These are phyloP conservation scores for Diaporthe sp. DNA, from an alignment of 2,329 filamentous ascomycete species.

Conservation along the genomic window DNA sequence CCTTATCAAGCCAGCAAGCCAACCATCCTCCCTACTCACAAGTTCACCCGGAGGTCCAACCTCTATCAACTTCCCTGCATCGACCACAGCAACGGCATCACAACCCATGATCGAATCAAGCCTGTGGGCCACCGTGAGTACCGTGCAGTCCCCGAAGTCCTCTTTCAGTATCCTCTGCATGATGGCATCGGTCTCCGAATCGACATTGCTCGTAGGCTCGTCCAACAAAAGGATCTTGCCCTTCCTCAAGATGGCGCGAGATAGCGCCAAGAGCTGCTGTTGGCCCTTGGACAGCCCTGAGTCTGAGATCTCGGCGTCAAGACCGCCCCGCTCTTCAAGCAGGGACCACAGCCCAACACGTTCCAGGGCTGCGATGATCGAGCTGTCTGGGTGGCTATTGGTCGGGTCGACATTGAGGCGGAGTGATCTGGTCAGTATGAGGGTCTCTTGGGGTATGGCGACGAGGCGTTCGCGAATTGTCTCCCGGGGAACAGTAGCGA, in stretches of 20 bases:
- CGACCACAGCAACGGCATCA: not conserved
- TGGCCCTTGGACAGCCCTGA: not conserved
- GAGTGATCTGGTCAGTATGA: not conserved
- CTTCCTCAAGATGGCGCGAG: not conserved
- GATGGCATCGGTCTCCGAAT: not conserved
- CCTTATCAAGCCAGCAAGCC: not conserved
- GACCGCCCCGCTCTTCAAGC: not conserved
- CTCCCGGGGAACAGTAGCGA: slow-evolving; percentile 57
- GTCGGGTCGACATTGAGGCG: not conserved
- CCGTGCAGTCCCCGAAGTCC: not conserved
- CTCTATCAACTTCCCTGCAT: not conserved
- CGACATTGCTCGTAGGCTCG: not conserved
- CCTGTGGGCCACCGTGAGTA: not conserved
- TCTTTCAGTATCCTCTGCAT: not conserved
- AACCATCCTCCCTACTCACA: not conserved
- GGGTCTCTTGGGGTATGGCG: slow-evolving; percentile 59
- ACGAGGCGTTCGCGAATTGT: slow-evolving; percentile 56
- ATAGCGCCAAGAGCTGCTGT: not conserved
- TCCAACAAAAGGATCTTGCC: not conserved
- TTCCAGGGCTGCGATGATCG: not conserved
- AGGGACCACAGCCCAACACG: not conserved
- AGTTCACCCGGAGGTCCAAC: not conserved
- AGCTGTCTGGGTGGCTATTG: not conserved
- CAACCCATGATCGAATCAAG: not conserved
- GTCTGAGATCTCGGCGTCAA: not conserved